phyloP scores from a whole-genome alignment of 306 rosid species.

The Medicago ruthenica region DNA sequence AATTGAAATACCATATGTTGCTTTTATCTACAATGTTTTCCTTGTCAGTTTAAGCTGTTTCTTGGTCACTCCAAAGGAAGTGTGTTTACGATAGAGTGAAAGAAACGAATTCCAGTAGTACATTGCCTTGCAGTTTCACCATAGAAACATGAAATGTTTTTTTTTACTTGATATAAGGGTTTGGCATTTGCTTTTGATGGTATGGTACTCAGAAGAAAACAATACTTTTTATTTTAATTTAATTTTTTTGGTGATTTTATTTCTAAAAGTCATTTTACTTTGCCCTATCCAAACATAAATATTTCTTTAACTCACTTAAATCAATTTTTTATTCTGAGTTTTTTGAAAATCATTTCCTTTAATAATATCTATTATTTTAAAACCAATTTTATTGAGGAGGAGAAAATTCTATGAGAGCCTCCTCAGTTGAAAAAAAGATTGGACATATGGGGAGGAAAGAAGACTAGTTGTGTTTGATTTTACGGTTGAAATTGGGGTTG shows the following conservation, averaged over 20 bases:
- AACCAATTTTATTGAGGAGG: not conserved
- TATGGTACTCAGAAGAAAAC: too few relatives aligned
- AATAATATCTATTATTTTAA: too few relatives aligned
- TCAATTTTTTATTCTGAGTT: not conserved
- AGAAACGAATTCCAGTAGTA: not conserved
- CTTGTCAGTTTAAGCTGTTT: not conserved
- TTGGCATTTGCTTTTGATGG: too few relatives aligned
- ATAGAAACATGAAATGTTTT: not conserved
- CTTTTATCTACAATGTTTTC: slow-evolving; percentile 12
- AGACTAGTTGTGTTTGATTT: not conserved
- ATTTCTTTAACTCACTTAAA: not conserved
- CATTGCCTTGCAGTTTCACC: not conserved
- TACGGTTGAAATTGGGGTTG: not conserved
- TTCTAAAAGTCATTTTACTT: not conserved
- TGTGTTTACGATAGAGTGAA: not conserved
- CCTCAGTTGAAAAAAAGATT: too few relatives aligned
- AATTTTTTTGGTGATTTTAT: too few relatives aligned
- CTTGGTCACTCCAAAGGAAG: not conserved
- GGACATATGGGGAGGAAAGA: too few relatives aligned
- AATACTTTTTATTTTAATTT: too few relatives aligned
- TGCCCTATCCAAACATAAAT: not conserved
- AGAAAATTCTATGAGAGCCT: not conserved
- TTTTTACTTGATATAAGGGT: not conserved
- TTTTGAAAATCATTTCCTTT: too few relatives aligned
- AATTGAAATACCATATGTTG: slow-evolving; percentile 32